phyloP scores from a whole-genome alignment of 2,329 filamentous ascomycete species.

The Botrytis fragariae region DNA sequence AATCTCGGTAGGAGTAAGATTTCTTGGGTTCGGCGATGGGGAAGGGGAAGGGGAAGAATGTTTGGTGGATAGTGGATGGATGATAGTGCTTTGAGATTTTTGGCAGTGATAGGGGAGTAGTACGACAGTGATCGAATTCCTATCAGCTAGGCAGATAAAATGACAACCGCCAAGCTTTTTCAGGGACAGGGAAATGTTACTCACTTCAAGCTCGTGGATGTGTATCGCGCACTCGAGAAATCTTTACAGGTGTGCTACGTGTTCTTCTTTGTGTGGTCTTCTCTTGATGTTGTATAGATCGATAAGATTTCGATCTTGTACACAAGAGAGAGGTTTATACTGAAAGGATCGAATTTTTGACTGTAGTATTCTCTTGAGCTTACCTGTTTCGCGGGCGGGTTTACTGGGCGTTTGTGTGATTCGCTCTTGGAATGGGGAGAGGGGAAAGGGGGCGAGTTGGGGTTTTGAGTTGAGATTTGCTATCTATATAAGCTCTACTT shows the following conservation, averaged over 20 bases:
- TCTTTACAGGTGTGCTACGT: background rate
- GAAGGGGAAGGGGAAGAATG: too few species aligned
- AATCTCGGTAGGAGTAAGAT: background rate
- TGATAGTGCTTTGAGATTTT: background rate
- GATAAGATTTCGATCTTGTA: too few species aligned
- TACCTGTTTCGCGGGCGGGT: background rate
- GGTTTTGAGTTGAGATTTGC: background rate
- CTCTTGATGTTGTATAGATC: too few species aligned
- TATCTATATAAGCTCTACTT: background rate
- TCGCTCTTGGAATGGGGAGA: background rate
- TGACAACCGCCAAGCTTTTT: too few species aligned
- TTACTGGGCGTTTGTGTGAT: background rate
- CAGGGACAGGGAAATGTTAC: background rate
- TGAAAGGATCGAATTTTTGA: background rate
- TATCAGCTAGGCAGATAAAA: background rate
- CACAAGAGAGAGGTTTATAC: background rate
- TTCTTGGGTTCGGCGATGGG: background rate
- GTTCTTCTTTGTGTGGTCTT: too few species aligned
- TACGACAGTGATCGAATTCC: background rate
- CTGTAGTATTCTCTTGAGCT: background rate
- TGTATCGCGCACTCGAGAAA: background rate
- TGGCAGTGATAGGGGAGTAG: background rate
- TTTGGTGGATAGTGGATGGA: too few species aligned
- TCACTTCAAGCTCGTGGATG: background rate
- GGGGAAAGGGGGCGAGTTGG: background rate